Conservation (phyloP, 2,329 filamentous ascomycete species). For the Fusarium sp. region DNA sequence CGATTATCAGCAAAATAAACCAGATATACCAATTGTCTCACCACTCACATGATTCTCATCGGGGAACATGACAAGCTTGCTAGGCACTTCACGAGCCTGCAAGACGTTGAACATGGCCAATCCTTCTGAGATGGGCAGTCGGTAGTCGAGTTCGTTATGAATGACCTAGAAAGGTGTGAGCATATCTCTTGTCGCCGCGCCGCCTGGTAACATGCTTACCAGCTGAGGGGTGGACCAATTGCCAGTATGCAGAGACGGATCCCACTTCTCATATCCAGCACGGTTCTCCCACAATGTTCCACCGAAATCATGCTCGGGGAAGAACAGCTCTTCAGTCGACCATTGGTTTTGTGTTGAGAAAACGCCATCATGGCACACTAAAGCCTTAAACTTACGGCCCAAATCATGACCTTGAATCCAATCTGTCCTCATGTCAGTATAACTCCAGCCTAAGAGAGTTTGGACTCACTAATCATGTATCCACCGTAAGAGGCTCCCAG, state of each 20-base stretch:
- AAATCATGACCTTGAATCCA: slow-evolving; percentile 92
- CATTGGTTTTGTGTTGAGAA: slow-evolving; percentile 76
- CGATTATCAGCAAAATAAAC: background rate
- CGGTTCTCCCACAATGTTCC: slow-evolving; percentile 70
- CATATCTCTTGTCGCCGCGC: background rate
- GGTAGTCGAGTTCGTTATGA: slow-evolving; percentile 90
- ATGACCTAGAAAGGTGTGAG: slow-evolving; percentile 59
- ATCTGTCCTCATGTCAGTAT: slow-evolving; percentile 56
- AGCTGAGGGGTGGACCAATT: slow-evolving; percentile 90
- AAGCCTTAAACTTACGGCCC: slow-evolving; percentile 84
- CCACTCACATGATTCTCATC: slow-evolving; percentile 69
- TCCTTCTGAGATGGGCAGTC: slow-evolving; percentile 85
- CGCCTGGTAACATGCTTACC: slow-evolving; percentile 53
- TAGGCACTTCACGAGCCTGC: slow-evolving; percentile 78
- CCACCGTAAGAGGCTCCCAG: slow-evolving; percentile 80
- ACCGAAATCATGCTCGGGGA: slow-evolving; percentile 73
- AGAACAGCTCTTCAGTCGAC: slow-evolving; percentile 75
- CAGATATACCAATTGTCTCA: background rate
- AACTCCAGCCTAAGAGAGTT: too few relatives aligned
- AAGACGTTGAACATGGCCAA: slow-evolving; percentile 86
- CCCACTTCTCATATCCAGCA: slow-evolving; percentile 73
- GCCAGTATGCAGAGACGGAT: slow-evolving; percentile 68
- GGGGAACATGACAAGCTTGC: slow-evolving; percentile 82
- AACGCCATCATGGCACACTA: slow-evolving; percentile 89
- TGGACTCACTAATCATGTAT: slow-evolving; percentile 73